Evolutionary conservation across 352 stramenopile genomes (phyloP), one percentile per base, ranked within the genome.

Genomic region (Phytophthora macrochlamydospora): DNA sequence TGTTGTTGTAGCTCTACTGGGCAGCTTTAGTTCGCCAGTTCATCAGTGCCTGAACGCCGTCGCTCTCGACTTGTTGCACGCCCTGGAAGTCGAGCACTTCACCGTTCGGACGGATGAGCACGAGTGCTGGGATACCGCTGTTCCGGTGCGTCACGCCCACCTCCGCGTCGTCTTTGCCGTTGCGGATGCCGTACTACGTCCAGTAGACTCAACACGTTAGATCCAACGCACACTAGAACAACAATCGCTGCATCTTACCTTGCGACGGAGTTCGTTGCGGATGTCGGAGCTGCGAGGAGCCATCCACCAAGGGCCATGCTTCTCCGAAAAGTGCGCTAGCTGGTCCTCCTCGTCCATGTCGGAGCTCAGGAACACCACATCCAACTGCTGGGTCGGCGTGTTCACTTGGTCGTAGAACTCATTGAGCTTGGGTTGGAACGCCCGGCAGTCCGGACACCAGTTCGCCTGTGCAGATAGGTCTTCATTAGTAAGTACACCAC

Each of bases 391-490:
- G 12, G 31, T 69, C 2, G 81, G 45, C 7, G 60, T 74, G 56
- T 91, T 92, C 59, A 71, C 79, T 12, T 88, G 42, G 37, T 68
- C 60, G 68, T 91, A 91, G 52, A 89, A 92, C 12, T 72, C 60
- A 56, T 92, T 92, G 29, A 94, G 69, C 59, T 71, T 68, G 12
- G 84, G 86, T 56, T 90, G 82, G 72, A 94, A 92, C 14, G 67
- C 69, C 49, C 81, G 83, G 75, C 86, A 94, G 69, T 92, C 76
- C 3, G 84, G 84, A 54, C 86, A 94, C 86, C 86, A 93, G 53
- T 91, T 82, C 24, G 86, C 86, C 83, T 93, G 37, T 62, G 71
- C 65, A 77, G 43, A 24, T 24, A 24, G 18, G 0, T 24, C 18
- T 24, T 24, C 18, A 24, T 24, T 24, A 24, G 18, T 24, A 24